phyloP scores from a whole-genome alignment of 2,329 filamentous ascomycete species.

The Trichoderma oligosporum region DNA sequence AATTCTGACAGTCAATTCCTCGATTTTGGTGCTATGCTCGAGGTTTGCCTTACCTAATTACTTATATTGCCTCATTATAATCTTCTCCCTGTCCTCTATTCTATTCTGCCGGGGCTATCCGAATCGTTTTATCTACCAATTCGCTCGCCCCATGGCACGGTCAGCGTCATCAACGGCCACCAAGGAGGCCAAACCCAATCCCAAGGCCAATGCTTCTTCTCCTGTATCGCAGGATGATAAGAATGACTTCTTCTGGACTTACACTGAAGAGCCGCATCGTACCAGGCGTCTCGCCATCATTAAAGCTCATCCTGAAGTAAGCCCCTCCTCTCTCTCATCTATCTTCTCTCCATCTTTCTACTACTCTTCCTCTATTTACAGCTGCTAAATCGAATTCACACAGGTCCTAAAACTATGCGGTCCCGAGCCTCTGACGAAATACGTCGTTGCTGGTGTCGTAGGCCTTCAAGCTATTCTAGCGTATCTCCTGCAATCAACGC shows the following conservation, averaged over 20 bases:
- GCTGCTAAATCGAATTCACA: neutral
- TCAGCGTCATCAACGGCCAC: slow-evolving; percentile 31
- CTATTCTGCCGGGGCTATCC: too few species aligned
- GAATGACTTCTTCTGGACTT: slow-evolving; percentile 88
- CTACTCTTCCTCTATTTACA: neutral
- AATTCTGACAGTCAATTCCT: too few species aligned
- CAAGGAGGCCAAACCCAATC: slow-evolving; percentile 31
- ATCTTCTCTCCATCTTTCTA: neutral
- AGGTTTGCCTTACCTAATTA: neutral
- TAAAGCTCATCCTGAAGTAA: slow-evolving; percentile 92
- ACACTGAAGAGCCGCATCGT: slow-evolving; percentile 95
- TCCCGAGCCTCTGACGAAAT: slow-evolving; percentile 93
- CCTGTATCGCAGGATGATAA: slow-evolving; percentile 27
- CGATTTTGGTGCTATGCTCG: too few species aligned
- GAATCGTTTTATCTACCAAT: too few species aligned
- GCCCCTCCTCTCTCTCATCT: neutral
- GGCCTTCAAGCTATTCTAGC: slow-evolving; percentile 74
- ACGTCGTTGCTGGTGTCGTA: slow-evolving; percentile 80
- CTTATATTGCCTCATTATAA: neutral
- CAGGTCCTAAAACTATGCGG: slow-evolving; percentile 96
- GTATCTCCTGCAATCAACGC: slow-evolving; percentile 69
- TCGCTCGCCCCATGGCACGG: slow-evolving; percentile 8
- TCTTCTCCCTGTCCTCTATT: neutral
- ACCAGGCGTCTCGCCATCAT: slow-evolving; percentile 90
- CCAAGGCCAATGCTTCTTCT: slow-evolving; percentile 25